Evolutionary conservation across 2,329 filamentous ascomycete species (phyloP), one percentile per base, ranked within the genome.

Genomic region (Stachybotrys echinatus): DNA sequence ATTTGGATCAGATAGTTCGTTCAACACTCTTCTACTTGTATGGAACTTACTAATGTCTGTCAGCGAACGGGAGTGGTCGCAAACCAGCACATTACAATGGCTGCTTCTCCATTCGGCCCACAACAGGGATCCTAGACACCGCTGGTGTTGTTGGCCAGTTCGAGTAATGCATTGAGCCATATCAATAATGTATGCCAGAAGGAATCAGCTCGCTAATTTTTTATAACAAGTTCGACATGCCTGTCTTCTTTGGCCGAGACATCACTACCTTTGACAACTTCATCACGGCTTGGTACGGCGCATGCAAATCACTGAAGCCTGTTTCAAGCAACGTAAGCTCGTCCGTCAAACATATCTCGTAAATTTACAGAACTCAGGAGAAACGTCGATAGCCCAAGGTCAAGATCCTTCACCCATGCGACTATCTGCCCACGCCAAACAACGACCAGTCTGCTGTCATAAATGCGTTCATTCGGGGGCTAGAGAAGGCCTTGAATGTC

Each of bases 1-100:
- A 5, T 22, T 52, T 14, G 50, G 50, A 23, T 49, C 47, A 8
- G 50, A 52, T 27, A 49, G 50, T 52, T 14, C 3, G 50, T 47
- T 5, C 17, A 42, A 4, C 27, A 10, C 12, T 20, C 40, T 12
- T 22, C 8, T 12, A 42, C 14, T 12, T 12, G 6, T 19, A 19
- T 18, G 40, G 6, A 18, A 20, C n/a, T 12, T 42, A 20, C 6
- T 42, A 19, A 12, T 42, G 12, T 20, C 40, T 12, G 40, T 5
- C 14, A 18, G 40, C 40, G 12, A 20, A 42, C 12, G 40, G 40
- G 20, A 42, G 40, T 12, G 18, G 18, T 18, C 40, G 40, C 18
- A 42, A 42, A 42, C 40, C 40, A 20, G 40, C 40, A 20, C 40
- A 42, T 22, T 42, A 42, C 18, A 42, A 42, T 22, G 40, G 40